Percentiles rank a stretch among this genome's conserved stretches.
Evolutionary conservation across 768 basidiomycete species (phyloP).

Genomic region (Lepiota brunneoincarnata): DNA sequence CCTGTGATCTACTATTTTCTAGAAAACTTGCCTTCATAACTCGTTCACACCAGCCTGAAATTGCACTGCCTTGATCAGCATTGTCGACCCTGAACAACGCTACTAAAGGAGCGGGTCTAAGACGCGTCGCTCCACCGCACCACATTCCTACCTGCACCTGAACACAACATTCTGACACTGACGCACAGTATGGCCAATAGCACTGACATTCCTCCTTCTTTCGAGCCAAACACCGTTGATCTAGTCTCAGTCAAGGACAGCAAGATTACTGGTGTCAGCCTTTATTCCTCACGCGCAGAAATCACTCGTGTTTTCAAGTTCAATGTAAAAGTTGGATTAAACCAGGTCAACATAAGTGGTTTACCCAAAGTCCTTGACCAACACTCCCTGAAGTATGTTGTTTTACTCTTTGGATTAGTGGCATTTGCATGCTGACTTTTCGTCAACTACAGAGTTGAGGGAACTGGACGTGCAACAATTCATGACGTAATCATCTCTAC

Average conservation of each 20-base stretch:
- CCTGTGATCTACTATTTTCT: background rate
- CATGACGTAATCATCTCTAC: slow-evolving; percentile 39
- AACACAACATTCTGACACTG: too few relatives aligned
- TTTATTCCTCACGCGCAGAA: slow-evolving; percentile 42
- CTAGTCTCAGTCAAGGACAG: slow-evolving; percentile 28
- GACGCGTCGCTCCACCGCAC: background rate
- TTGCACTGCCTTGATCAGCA: background rate
- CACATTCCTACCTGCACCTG: background rate
- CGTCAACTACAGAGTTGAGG: slow-evolving; percentile 35
- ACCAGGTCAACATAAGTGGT: slow-evolving; percentile 36
- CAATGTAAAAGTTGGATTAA: slow-evolving; percentile 34
- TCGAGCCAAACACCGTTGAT: slow-evolving; percentile 24
- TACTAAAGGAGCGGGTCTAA: background rate
- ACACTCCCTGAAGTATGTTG: slow-evolving; percentile 37
- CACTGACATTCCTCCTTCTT: slow-evolving; percentile 11
- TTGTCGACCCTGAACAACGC: too few relatives aligned
- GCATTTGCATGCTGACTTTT: background rate
- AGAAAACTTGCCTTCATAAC: background rate
- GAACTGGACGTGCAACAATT: slow-evolving; percentile 41
- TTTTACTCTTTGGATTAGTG: background rate
- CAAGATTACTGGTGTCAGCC: slow-evolving; percentile 35
- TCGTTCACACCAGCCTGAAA: background rate
- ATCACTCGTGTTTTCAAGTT: slow-evolving; percentile 38
- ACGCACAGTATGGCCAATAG: slow-evolving; percentile 1
- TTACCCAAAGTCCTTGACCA: slow-evolving; percentile 35